Evolutionary conservation across 108 stramenopile species (phyloP).

Genomic region (Asterionellopsis glacialis): DNA sequence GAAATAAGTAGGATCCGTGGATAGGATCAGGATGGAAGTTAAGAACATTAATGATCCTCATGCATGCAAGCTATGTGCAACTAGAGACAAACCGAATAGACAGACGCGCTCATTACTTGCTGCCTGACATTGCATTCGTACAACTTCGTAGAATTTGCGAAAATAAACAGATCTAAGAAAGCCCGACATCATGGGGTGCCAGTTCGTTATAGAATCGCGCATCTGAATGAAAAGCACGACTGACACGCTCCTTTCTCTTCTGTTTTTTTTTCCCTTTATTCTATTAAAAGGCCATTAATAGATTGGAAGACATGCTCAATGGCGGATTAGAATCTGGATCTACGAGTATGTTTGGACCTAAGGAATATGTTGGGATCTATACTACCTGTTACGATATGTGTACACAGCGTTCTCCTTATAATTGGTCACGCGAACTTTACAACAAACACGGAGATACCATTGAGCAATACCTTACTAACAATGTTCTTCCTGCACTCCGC

Average conservation of each 20-base stretch:
- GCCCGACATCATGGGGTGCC: no score
- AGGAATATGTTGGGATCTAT: constrained; percentile 87
- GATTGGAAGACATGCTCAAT: constrained; percentile 87
- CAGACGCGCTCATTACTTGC: no score
- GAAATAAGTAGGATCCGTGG: no score
- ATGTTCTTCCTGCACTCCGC: constrained; percentile 88
- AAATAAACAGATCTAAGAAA: no score
- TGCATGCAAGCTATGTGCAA: no score
- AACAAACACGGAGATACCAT: constrained; percentile 94
- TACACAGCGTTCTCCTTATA: constrained; percentile 98
- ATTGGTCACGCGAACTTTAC: constrained; percentile 98
- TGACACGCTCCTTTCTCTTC: background rate
- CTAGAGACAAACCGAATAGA: no score
- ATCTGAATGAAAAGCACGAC: no score
- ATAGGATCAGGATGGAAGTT: no score
- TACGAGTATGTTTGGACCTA: constrained; percentile 82
- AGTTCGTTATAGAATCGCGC: no score
- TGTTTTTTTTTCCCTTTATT: background rate
- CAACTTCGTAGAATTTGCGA: no score
- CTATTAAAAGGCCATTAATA: constrained; percentile 71
- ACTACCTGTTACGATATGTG: constrained; percentile 99
- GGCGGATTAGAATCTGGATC: constrained; percentile 68
- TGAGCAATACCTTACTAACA: constrained; percentile 82
- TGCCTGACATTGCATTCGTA: no score
- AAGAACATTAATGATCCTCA: no score